Evolutionary conservation across 805 yeast genomes (phyloP).

Genomic region (Metschnikowia gruessii): DNA sequence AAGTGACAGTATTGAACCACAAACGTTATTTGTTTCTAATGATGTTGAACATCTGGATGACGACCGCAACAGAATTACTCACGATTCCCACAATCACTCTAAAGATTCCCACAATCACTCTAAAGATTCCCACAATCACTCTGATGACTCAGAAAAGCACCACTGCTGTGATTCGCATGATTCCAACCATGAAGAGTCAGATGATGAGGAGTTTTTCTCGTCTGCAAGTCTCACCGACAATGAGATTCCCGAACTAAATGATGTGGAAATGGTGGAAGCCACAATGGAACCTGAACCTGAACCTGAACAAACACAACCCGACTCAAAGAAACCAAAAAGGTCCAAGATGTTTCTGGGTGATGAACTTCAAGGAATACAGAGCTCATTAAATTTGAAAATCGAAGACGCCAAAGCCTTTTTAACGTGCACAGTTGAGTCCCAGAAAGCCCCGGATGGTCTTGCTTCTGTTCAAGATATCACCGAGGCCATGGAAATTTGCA

Average conservation of each 20-base stretch:
- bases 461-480: constrained; percentile 16
- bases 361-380: constrained; percentile 7
- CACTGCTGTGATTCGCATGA: no score
- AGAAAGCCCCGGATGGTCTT: constrained; percentile 1
- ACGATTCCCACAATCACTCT: no score
- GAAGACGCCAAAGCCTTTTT: constrained; percentile 3
- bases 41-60: not conserved
- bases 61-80: no score
- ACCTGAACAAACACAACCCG: not conserved
- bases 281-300: not conserved
- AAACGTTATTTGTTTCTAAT: not conserved
- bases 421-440: not conserved
- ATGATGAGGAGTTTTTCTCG: no score
- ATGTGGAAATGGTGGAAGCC: not conserved
- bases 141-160: no score
- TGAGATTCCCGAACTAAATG: not conserved
- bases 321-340: not conserved
- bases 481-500: constrained; percentile 43
- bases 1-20: not conserved
- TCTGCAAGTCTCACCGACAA: not conserved
- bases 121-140: no score
- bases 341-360: not conserved
- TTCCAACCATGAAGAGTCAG: no score
- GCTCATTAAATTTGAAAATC: not conserved
- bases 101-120: no score